Evolutionary conservation across 345 rosid species (phyloP), one percentile per base, ranked within the genome.

Genomic region (Brassica carinata): DNA sequence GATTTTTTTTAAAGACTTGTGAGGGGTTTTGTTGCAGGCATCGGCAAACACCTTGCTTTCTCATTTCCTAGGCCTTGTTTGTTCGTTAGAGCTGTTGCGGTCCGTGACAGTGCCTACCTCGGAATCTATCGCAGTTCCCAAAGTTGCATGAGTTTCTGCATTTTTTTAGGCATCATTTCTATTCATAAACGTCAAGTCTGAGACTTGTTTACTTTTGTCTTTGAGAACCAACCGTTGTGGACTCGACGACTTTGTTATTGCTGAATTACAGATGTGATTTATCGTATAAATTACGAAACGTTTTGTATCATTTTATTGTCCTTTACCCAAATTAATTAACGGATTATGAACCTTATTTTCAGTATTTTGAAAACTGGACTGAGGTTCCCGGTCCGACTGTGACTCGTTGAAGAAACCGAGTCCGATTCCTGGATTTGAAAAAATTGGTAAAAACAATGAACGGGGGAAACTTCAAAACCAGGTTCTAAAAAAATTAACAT

Each of bases 41-140:
- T 91, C 97, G 5, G 97, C 95, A 34, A 93, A 93, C 86, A 91
- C 98, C 1, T 85, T 94, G 83, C 95, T 96, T 18, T 96, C 99
- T 78, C 99, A 96, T 83, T 96, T 96, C 82, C 84, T 94, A 67
- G 98, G 99, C 34, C 94, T 96, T 43, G 87, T 89, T 65, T 94
- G 84, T 89, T 91, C 98, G 2, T 81, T 91, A 88, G 99, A 96
- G 85, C 88, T 96, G 77, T 85, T 96, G 87, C 92, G 97, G 36
- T 92, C 97, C 0, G 97, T 93, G 65, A 96, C 99, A 23, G 74
- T 91, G 71, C 90, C 97, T 15, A 81, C 87, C 58, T 77, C 89
- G 2, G 97, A 91, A 67, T 40, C 81, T 66, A 67, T 71, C 69
- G 88, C 88, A 2, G 85, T 77, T 76, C 92, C 91, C 8, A 86